Evolutionary conservation across 2,329 filamentous ascomycete species (phyloP), one percentile per base, ranked within the genome.

Genomic region (Sporothrix phasma): DNA sequence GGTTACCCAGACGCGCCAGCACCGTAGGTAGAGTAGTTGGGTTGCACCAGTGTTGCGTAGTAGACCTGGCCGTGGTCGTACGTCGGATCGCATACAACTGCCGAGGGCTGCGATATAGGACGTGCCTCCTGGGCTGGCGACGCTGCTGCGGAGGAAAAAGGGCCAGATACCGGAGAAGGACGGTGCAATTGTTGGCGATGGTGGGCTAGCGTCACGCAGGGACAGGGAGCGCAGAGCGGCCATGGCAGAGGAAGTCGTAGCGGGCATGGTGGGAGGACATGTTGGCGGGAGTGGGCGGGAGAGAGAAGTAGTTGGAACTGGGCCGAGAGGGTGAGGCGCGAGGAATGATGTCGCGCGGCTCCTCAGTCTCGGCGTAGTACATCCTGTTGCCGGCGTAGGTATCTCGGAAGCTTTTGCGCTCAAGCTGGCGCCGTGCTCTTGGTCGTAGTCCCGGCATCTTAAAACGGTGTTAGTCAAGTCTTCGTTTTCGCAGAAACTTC

Each of bases 311-410:
- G 71, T 78, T 80, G 61, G 83, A 80, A 71, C 75, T 81, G 49
- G 83, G 83, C 65, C 84, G 79, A 17, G 84, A 87, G 13, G 84
- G 84, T 11, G 84, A 85, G 41, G 84, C 84, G 66, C 83, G 82
- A 59, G 84, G 84, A 67, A 87, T 80, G 68, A 87, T 87, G 72
- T 87, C 84, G 69, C 79, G 79, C 61, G 80, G 82, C 70, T 85
- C 83, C 61, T 78, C 13, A 6, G 54, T 10, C 17, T 59, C 51
- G 11, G 45, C 26, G 45, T 43, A 43, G 59, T 58, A 62, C n/a
- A 15, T 19, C 31, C 56, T 37, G 26, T 34, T 65, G 61, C 26
- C 58, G 59, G 43, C 29, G 24, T 67, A 67, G 19, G 56, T 47
- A 43, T 68, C 64, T 43, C 63, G 64, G 37, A 65, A 67, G 51